phyloP scores from a whole-genome alignment of 2,329 filamentous ascomycete species.

The Cryphonectria radicalis region DNA sequence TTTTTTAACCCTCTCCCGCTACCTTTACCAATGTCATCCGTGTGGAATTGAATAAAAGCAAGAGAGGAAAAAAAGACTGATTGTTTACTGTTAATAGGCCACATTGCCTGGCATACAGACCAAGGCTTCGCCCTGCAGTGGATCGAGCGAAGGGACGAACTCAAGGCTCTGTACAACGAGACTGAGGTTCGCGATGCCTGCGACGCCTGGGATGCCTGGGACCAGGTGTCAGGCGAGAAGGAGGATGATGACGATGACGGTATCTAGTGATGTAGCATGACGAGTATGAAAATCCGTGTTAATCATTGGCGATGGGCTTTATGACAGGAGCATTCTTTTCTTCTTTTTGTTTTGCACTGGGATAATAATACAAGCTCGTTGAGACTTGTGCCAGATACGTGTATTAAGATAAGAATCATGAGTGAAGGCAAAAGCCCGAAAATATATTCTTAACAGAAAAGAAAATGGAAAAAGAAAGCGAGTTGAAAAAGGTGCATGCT shows the following conservation, averaged over 20 bases:
- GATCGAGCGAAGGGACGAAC: slow-evolving; percentile 37
- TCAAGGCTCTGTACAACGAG: slow-evolving; percentile 3
- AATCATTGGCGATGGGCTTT: background rate
- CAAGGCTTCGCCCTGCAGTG: slow-evolving; percentile 50
- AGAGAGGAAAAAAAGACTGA: background rate
- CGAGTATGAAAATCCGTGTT: background rate
- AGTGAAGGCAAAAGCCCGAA: no score
- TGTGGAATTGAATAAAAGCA: background rate
- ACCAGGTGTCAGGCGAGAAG: background rate
- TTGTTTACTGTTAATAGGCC: background rate
- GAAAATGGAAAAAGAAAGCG: no score
- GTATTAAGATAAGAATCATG: background rate
- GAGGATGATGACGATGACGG: slow-evolving; percentile 7
- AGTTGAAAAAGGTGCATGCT: no score
- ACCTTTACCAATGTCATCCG: background rate
- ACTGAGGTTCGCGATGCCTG: background rate
- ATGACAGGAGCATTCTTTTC: background rate
- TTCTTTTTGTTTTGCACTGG: background rate
- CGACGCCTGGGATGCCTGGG: background rate
- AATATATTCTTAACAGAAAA: background rate
- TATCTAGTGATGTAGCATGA: background rate
- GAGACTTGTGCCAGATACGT: background rate
- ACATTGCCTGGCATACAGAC: slow-evolving; percentile 43
- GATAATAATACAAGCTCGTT: background rate
- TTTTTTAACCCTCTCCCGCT: background rate